Evolutionary conservation across 768 basidiomycete genomes (phyloP), one percentile per base, ranked within the genome.

Genomic region (Podaxis mareebaensis): DNA sequence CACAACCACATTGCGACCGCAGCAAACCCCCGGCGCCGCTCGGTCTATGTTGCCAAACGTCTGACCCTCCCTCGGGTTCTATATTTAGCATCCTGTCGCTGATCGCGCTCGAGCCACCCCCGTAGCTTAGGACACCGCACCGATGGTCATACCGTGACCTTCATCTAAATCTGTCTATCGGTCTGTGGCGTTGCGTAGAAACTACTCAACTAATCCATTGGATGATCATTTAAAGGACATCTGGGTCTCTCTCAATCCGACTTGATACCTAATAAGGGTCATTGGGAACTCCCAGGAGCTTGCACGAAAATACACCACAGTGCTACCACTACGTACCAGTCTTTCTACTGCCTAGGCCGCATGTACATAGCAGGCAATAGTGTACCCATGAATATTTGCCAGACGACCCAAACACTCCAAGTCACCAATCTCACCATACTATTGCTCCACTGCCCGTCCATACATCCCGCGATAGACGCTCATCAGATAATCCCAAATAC

Each of bases 91-190:
- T 10, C 26, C 20, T 12, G 13, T 48, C 30, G 15, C n/a, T 59
- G 33, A 59, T 59, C 15, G 58, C 58, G 58, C 58, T 59, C 58
- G 46, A 46, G 44, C 58, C 48, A 60, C 10, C 39, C 24, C 39
- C 15, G 39, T 42, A 28, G 12, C 53, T 22, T 39, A 46, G 15
- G 17, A 44, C 58, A 51, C 48, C 48, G 36, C 48, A 60, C 48
- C 58, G 22, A 33, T 22, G 10, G 49, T 24, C 48, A 22, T 51
- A 22, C 55, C 38, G 38, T 44, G 4, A 33, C 54, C n/a, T 8
- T 12, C 39, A 26, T 56, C n/a, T 42, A 39, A 6, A 42, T 38
- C 54, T 6, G 36, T 56, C 20, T 20, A 38, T 24, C 4, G 24
- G 30, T 54, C 30, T 30, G 28, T 39, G 28, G 28, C 30, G 53